These are phyloP conservation scores for Candida parachauliodes DNA, from an alignment of 805 yeast genomes.

Conservation along the genomic window DNA sequence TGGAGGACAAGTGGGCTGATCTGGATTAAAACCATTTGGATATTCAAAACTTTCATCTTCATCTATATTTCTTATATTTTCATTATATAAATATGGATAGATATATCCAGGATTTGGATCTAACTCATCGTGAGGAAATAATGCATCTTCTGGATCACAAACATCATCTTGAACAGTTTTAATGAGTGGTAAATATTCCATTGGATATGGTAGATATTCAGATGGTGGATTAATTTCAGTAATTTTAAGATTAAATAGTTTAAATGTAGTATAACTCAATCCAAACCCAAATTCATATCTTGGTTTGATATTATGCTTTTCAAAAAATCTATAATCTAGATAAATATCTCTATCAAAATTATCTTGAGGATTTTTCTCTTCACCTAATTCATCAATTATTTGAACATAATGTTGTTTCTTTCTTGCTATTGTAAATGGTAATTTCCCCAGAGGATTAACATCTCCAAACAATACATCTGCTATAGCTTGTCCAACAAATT, in stretches of 20 bases:
- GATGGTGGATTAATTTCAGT: slow-evolving; percentile 41
- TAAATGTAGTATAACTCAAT: slow-evolving; percentile 49
- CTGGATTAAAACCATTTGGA: slow-evolving; percentile 36
- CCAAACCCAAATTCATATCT: slow-evolving; percentile 64
- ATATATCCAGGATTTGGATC: slow-evolving; percentile 53
- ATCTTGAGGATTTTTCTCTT: slow-evolving; percentile 35
- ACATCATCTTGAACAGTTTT: slow-evolving; percentile 43
- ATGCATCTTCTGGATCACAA: slow-evolving; percentile 52
- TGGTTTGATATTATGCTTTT: slow-evolving; percentile 52
- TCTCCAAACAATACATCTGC: slow-evolving; percentile 60
- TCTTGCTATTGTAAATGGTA: slow-evolving; percentile 62
- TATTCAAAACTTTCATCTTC: slow-evolving; percentile 36
- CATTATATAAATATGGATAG: slow-evolving; percentile 50
- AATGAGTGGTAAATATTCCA: slow-evolving; percentile 42
- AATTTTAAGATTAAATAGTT: slow-evolving; percentile 34
- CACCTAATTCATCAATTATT: slow-evolving; percentile 33
- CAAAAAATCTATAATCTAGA: slow-evolving; percentile 57
- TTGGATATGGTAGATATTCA: slow-evolving; percentile 44
- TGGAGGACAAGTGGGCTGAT: slow-evolving; percentile 33
- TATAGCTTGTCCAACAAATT: slow-evolving; percentile 52
- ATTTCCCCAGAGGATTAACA: slow-evolving; percentile 57
- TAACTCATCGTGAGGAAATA: slow-evolving; percentile 50
- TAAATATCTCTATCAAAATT: slow-evolving; percentile 46
- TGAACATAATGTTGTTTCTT: slow-evolving; percentile 46
- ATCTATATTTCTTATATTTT: slow-evolving; percentile 28